Evolutionary conservation across 106 monocot genomes (phyloP).

Genomic region (Phalaenopsis equestris): DNA sequence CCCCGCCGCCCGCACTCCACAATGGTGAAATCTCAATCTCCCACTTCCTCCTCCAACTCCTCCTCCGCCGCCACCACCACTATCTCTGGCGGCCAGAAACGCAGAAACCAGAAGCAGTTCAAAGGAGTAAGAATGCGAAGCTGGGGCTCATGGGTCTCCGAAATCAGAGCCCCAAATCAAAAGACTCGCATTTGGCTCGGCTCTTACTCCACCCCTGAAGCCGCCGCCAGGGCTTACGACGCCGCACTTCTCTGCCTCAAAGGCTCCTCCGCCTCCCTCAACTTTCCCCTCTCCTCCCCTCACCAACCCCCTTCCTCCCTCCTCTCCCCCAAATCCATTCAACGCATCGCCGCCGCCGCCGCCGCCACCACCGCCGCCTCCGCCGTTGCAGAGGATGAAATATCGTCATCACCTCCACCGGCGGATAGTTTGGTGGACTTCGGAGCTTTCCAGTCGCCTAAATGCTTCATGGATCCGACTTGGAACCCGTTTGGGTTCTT

Average conservation of each 20-base stretch:
- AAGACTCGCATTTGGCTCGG: constrained; percentile 27
- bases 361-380: constrained; percentile 3
- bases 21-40: neutral
- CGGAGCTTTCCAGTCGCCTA: constrained; percentile 21
- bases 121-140: constrained; percentile 29
- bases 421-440: neutral
- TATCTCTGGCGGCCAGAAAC: neutral
- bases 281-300: constrained; percentile 12
- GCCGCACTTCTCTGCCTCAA: constrained; percentile 27
- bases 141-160: constrained; percentile 25
- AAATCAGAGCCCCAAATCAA: constrained; percentile 21
- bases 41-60: neutral
- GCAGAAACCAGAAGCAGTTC: constrained; percentile 14
- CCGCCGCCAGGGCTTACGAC: constrained; percentile 21
- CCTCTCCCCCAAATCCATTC: constrained; percentile 21
- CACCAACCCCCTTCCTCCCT: neutral
- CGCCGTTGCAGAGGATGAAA: neutral
- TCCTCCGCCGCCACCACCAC: neutral
- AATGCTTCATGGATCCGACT: constrained; percentile 15
- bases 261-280: constrained; percentile 21
- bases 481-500: constrained; percentile 1
- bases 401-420: neutral
- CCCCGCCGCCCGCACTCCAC: too few species aligned
- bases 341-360: constrained; percentile 21
- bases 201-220: constrained; percentile 25